Evolutionary conservation across 306 rosid species (phyloP), one percentile per base, ranked within the genome.

Genomic region (Lupinus albus): DNA sequence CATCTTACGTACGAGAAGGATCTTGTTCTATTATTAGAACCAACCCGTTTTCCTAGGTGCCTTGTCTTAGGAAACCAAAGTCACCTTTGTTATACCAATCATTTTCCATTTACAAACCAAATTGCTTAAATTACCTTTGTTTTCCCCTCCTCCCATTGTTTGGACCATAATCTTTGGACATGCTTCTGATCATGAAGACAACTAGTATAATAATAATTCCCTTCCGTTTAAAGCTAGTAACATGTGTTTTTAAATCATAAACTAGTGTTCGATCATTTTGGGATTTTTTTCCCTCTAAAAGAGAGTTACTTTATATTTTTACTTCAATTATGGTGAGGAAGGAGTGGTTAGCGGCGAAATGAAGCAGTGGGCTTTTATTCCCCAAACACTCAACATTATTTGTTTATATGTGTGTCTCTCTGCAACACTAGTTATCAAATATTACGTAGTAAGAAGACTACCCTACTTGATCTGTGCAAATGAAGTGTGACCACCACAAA

Each of bases 61-160:
- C 66, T 67, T 81, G 75, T 77, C 74, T 83, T 84, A 70, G 88
- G 85, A 84, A 84, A 80, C 85, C 76, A 52, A 51, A 49, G 55
- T 30, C 36, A 54, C 48, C 77, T 80, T 71, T 84, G 47, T 67
- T 69, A 71, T 47, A 67, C 80, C 85, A 81, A 81, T 84, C 85
- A 81, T 81, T 84, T 75, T 68, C 61, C 56, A 68, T 84, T 78
- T 75, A 50, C 78, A 60, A 81, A 67, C 68, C 48, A 75, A 54
- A 78, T 78, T 71, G 65, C 76, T 30, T 58, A 32, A 75, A 53
- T 74, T 69, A 49, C 56, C 4, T 55, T 75, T 12, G 33, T 50
- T 65, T 63, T 58, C 18, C 30, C 18, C 7, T 7, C 15, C 47
- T 17, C 4, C 30, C 30, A 2, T 2, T 25, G 11, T 76, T 71